Evolutionary conservation across 1,284 basidiomycete genomes (phyloP), one percentile per base, ranked within the genome.

Genomic region (Taiwanofungus camphoratus): DNA sequence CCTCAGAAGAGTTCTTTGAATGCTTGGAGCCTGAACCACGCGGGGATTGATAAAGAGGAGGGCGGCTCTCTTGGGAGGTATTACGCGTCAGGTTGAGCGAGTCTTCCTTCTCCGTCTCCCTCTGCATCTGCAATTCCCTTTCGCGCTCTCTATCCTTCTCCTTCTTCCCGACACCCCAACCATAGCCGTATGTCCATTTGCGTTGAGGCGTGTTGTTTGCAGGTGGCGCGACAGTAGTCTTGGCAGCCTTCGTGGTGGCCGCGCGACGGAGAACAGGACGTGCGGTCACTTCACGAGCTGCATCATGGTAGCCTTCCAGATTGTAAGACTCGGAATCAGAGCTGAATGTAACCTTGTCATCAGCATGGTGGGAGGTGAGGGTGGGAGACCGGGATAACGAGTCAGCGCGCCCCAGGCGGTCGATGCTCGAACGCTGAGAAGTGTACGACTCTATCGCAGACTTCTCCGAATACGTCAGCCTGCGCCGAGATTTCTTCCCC

Each of bases 81-180:
- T 55, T 47, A 24, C 44, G 46, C 11, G 56, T 52, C 16, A 55
- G 48, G 29, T 55, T 49, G 18, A 52, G 41, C 29, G 38, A 39
- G 26, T 31, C 66, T 46, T 74, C 64, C 34, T 55, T 53, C 43
- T 58, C 58, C 50, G 78, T 77, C 51, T 73, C 71, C 48, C 37
- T 48, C 64, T 26, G 60, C 52, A 70, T 66, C 36, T 69, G 68
- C 42, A 53, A 56, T 41, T 72, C 68, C 26, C 49, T 70, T 58
- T 60, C 44, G 65, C 64, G 38, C 48, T 75, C 65, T 41, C 54
- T 55, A 43, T 59, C 59, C 51, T 79, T 79, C 51, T 73, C 71
- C 48, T 71, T 70, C 63, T 69, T 79, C 39, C 81, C 80, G 31
- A 77, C 47, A 0, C 81, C 79, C 80, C 81, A 83, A 23, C 82